Evolutionary conservation across 345 rosid species (phyloP).

Genomic region (Ceriops decandra): DNA sequence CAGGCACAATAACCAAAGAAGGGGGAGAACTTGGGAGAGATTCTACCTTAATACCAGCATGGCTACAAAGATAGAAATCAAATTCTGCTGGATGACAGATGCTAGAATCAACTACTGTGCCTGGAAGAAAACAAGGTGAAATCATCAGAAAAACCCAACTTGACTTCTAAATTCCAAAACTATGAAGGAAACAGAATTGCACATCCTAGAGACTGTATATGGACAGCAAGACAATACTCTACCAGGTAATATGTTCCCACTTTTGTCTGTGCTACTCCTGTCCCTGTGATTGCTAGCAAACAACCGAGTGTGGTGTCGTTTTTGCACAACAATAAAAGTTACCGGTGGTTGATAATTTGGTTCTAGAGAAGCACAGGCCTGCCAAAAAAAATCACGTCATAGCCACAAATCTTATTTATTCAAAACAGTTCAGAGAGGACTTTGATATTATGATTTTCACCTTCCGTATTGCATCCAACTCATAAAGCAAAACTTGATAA

Average conservation of each 20-base stretch:
- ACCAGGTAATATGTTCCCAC: conserved; percentile 97
- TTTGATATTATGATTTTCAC: conserved; percentile 28
- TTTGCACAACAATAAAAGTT: conserved; percentile 94
- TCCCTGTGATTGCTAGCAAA: conserved; percentile 93
- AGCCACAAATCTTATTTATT: neutral
- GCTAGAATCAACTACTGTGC: conserved; percentile 89
- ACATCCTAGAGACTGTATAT: neutral
- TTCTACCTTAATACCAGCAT: conserved; percentile 94
- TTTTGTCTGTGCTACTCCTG: conserved; percentile 79
- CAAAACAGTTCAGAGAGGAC: neutral
- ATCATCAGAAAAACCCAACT: neutral
- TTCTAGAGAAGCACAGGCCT: conserved; percentile 97
- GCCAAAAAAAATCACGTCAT: conserved; percentile 12
- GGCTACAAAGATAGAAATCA: conserved; percentile 97
- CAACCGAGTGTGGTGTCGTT: conserved; percentile 92
- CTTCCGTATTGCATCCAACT: conserved; percentile 81
- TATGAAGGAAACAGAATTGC: neutral
- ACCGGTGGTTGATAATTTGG: conserved; percentile 97
- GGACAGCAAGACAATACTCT: neutral
- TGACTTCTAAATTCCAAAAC: neutral
- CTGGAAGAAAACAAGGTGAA: conserved; percentile 28
- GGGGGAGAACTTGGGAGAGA: neutral
- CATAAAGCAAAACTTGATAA: conserved; percentile 81
- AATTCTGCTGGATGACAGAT: conserved; percentile 98
- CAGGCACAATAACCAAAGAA: neutral